A percentile compares a stretch with the other conserved stretches of the same genome.
Conservation (phyloP, 768 basidiomycete genomes). For the Pleurotus ostreatus region DNA sequence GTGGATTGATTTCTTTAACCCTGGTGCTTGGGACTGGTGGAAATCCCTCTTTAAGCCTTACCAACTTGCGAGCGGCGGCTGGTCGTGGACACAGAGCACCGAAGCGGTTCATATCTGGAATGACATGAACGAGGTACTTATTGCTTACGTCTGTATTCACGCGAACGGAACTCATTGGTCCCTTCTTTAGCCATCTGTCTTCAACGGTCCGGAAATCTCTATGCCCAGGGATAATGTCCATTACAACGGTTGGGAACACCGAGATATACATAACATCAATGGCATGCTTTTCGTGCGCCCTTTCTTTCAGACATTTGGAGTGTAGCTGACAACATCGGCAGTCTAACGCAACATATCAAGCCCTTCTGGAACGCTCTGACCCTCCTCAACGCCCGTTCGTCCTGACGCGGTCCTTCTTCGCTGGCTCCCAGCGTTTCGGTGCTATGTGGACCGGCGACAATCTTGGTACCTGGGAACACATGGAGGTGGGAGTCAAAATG, state of each 20-base stretch:
- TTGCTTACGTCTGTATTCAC: neutral
- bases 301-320: neutral
- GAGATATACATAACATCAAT: slow-evolving; percentile 96
- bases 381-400: slow-evolving; percentile 89
- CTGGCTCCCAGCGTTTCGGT: slow-evolving; percentile 92
- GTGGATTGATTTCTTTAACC: slow-evolving; percentile 98
- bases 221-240: slow-evolving; percentile 71
- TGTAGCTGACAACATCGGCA: slow-evolving; percentile 24
- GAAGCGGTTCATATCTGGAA: slow-evolving; percentile 93
- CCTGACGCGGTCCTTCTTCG: slow-evolving; percentile 90
- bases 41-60: slow-evolving; percentile 70
- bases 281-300: slow-evolving; percentile 83
- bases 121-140: slow-evolving; percentile 93
- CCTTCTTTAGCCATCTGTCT: slow-evolving; percentile 79
- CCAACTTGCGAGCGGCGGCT: slow-evolving; percentile 47
- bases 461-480: slow-evolving; percentile 96
- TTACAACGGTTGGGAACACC: slow-evolving; percentile 95
- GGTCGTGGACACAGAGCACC: slow-evolving; percentile 79
- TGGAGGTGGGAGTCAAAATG: slow-evolving; percentile 92
- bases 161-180: neutral
- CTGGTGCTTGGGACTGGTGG: slow-evolving; percentile 89
- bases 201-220: slow-evolving; percentile 95
- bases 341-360: slow-evolving; percentile 83
- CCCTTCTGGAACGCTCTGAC: slow-evolving; percentile 69
- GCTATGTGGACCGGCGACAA: slow-evolving; percentile 99